Conservation (phyloP, 345 rosid species). For the Tarenaya hassleriana region DNA sequence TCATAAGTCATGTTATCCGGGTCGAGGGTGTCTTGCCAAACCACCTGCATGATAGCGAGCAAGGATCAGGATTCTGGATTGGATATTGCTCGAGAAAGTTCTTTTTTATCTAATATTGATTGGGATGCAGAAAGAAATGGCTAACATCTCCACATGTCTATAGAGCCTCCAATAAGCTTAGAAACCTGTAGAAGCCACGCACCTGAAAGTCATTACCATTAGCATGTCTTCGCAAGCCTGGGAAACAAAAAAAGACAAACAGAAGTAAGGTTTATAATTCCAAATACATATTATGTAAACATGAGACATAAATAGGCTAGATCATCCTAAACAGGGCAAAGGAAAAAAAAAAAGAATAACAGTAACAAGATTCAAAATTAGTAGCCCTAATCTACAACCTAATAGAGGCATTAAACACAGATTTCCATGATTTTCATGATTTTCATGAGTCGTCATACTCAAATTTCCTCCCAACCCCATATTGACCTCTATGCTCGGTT, state of each 20-base stretch:
- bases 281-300: background rate
- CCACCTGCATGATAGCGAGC: slow-evolving; percentile 18
- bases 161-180: no score
- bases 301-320: no score
- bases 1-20: slow-evolving; percentile 95
- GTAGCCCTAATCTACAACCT: background rate
- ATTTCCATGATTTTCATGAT: slow-evolving; percentile 20
- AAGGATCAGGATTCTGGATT: no score
- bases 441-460: slow-evolving; percentile 28
- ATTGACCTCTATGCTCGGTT: slow-evolving; percentile 33
- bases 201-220: slow-evolving; percentile 59
- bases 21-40: slow-evolving; percentile 93
- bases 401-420: background rate
- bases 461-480: slow-evolving; percentile 39
- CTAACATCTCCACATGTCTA: no score
- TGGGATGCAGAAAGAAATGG: no score
- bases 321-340: background rate
- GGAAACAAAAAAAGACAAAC: slow-evolving; percentile 11
- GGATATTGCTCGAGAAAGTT: no score
- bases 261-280: slow-evolving; percentile 8
- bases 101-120: no score
- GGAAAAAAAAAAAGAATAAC: background rate
- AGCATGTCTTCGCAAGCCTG: slow-evolving; percentile 56
- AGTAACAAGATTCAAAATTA: background rate
- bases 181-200: slow-evolving; percentile 5